phyloP scores from a whole-genome alignment of 495 filamentous ascomycete genomes.

The Xylaria venustula region DNA sequence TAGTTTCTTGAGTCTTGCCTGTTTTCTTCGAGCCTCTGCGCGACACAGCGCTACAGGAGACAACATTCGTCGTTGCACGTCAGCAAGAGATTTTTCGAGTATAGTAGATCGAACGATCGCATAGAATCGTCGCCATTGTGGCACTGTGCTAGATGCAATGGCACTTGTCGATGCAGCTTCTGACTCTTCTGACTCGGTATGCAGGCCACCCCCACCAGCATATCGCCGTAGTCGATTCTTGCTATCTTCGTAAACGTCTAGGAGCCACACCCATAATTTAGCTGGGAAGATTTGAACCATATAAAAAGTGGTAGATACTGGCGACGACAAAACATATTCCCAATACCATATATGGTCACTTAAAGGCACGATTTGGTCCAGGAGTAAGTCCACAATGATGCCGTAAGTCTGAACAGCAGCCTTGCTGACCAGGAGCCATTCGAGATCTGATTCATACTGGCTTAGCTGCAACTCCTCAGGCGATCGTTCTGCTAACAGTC shows the following conservation, averaged over 20 bases:
- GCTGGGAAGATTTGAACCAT: conserved; percentile 77
- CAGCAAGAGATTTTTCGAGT: conserved; percentile 56
- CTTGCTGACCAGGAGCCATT: conserved; percentile 87
- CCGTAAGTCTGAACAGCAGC: conserved; percentile 84
- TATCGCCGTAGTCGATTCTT: conserved; percentile 44
- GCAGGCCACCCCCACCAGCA: conserved; percentile 12
- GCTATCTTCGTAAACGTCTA: conserved; percentile 61
- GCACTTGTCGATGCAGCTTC: conserved; percentile 11
- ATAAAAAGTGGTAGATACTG: conserved; percentile 70
- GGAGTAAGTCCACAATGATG: conserved; percentile 64
- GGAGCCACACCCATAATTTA: conserved; percentile 64
- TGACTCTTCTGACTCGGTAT: conserved; percentile 14
- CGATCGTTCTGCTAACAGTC: conserved; percentile 32
- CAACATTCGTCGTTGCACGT: conserved; percentile 60
- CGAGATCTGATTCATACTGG: conserved; percentile 67
- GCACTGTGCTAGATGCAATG: conserved; percentile 33
- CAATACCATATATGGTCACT: conserved; percentile 89
- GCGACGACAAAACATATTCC: conserved; percentile 77
- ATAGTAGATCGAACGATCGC: conserved; percentile 71
- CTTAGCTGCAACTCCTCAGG: conserved; percentile 23
- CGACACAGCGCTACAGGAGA: conserved; percentile 70
- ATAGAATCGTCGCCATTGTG: conserved; percentile 76
- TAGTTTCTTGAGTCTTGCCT: conserved; percentile 60
- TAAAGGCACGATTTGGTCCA: conserved; percentile 77
- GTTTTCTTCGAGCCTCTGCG: conserved; percentile 68